These are phyloP conservation scores for Russula earlei DNA, from an alignment of 768 basidiomycete genomes.

Conservation along the genomic window DNA sequence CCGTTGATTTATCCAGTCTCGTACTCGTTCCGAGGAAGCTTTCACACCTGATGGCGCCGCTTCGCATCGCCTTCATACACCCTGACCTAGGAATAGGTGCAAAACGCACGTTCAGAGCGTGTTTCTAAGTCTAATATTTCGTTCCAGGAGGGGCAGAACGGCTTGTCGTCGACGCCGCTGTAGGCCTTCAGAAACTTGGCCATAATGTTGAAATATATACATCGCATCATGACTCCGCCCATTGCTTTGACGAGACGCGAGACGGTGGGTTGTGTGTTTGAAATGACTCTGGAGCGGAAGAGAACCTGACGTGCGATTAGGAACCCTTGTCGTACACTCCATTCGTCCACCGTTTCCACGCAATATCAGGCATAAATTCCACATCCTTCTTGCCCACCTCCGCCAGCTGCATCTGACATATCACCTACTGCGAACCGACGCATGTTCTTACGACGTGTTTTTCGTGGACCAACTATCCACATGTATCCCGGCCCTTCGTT, in stretches of 20 bases:
- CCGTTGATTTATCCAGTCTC: neutral
- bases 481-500: constrained; percentile 74
- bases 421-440: constrained; percentile 44
- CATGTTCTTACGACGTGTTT: constrained; percentile 67
- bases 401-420: constrained; percentile 77
- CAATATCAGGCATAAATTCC: constrained; percentile 68
- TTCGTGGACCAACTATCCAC: constrained; percentile 95
- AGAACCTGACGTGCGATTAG: constrained; percentile 31
- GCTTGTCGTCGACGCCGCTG: constrained; percentile 88
- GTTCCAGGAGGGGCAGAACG: constrained; percentile 85
- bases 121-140: neutral
- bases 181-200: constrained; percentile 76
- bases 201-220: constrained; percentile 88
- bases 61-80: constrained; percentile 78
- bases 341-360: constrained; percentile 72
- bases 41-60: neutral
- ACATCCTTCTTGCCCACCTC: constrained; percentile 81
- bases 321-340: constrained; percentile 69
- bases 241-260: constrained; percentile 90
- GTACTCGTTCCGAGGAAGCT: neutral
- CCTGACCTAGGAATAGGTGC: constrained; percentile 91
- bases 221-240: constrained; percentile 76
- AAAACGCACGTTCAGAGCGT: constrained; percentile 5
- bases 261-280: constrained; percentile 49
- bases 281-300: neutral